Evolutionary conservation across 2,329 filamentous ascomycete species (phyloP).

Genomic region (Penicillium paneum): DNA sequence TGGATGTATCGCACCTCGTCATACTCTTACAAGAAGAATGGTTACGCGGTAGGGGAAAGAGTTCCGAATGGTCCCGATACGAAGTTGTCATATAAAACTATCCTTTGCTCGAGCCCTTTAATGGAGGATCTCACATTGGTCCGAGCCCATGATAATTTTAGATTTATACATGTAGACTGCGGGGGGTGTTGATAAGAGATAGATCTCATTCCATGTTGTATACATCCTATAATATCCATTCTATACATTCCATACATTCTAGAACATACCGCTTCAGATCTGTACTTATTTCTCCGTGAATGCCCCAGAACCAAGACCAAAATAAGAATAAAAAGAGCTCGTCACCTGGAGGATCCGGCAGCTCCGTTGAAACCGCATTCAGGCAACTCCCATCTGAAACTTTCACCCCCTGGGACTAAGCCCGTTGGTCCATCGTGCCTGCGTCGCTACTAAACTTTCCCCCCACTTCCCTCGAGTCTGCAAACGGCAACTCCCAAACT

Average conservation of each 20-base stretch:
- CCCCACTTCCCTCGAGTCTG: constrained; percentile 3
- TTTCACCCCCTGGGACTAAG: constrained; percentile 4
- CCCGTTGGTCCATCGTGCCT: constrained; percentile 7
- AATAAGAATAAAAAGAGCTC: background rate
- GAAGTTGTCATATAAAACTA: background rate
- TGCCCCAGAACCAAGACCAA: background rate
- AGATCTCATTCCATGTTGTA: background rate
- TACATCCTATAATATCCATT: background rate
- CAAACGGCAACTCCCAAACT: constrained; percentile 8
- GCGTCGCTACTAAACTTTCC: constrained; percentile 6
- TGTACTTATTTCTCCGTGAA: background rate
- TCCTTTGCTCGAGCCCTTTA: constrained; percentile 6
- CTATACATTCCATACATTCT: background rate
- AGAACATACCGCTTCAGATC: background rate
- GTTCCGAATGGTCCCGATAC: constrained; percentile 24
- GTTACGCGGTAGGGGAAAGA: constrained; percentile 22
- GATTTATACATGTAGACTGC: background rate
- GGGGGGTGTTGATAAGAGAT: constrained; percentile 4
- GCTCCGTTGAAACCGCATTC: constrained; percentile 9
- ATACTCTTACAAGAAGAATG: constrained; percentile 13
- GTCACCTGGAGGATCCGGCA: constrained; percentile 3
- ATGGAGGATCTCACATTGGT: constrained; percentile 2
- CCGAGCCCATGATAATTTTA: constrained; percentile 6
- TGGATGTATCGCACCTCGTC: constrained; percentile 23
- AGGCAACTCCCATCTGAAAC: constrained; percentile 7